Conservation (phyloP, 129 eudicot species). For the Heracleum sosnowskyi region DNA sequence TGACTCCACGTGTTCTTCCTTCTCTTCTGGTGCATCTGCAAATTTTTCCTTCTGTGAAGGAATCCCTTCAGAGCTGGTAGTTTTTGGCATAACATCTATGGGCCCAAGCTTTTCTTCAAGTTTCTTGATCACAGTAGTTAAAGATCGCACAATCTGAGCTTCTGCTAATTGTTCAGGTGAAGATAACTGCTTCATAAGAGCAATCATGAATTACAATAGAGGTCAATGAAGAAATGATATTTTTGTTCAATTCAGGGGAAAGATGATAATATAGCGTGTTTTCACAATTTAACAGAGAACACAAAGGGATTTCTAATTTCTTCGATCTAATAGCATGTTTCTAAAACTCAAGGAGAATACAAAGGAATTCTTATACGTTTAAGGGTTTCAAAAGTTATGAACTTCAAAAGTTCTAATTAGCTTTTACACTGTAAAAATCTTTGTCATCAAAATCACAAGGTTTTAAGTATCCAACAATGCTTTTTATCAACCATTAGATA, state of each 20-base stretch:
- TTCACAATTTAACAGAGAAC: neutral
- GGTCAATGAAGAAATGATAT: neutral
- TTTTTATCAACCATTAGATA: too few species aligned
- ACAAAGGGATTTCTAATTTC: neutral
- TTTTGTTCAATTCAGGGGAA: neutral
- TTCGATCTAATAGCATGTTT: neutral
- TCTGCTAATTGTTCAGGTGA: conserved; percentile 46
- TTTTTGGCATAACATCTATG: conserved; percentile 25
- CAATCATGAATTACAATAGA: conserved; percentile 8
- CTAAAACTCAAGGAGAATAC: neutral
- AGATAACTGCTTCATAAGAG: conserved; percentile 33
- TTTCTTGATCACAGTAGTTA: conserved; percentile 47
- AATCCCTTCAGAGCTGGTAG: conserved; percentile 10
- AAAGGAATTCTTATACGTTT: neutral
- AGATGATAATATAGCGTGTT: neutral
- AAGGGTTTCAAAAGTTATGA: neutral
- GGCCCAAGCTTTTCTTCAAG: conserved; percentile 68
- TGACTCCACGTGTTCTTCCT: conserved; percentile 17
- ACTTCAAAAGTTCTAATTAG: neutral
- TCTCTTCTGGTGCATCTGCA: conserved; percentile 18
- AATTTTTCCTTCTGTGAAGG: conserved; percentile 7
- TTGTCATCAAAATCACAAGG: neutral
- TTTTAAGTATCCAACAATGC: neutral
- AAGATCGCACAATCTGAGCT: conserved; percentile 67
- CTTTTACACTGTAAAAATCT: neutral